Conservation (phyloP, 2,329 filamentous ascomycete genomes). For the Alternaria arborescens region DNA sequence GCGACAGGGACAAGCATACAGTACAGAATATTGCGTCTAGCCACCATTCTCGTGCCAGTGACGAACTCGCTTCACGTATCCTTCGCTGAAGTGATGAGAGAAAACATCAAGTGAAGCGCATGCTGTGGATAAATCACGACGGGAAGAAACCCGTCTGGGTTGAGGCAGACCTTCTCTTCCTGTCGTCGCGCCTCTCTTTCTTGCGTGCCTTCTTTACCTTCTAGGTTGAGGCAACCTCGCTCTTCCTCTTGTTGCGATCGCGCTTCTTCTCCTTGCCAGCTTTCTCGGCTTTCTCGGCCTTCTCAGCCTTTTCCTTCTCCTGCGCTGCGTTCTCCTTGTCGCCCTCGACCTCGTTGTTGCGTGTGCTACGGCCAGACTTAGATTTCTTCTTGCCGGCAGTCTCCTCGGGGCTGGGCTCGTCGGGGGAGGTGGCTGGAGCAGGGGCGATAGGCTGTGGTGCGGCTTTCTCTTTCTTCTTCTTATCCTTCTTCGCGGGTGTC, state of each 20-base stretch:
- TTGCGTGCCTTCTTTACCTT: constrained; percentile 13
- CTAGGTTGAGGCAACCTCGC: constrained; percentile 39
- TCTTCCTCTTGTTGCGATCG: constrained; percentile 47
- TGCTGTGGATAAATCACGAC: not conserved
- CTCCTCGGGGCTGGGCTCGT: constrained; percentile 45
- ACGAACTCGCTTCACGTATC: not conserved
- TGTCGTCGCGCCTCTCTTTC: constrained; percentile 46
- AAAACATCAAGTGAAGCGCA: not conserved
- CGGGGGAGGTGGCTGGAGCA: constrained; percentile 29
- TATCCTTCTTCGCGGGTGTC: constrained; percentile 45
- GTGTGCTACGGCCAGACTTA: constrained; percentile 43
- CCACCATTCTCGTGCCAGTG: not conserved
- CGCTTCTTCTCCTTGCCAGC: constrained; percentile 42
- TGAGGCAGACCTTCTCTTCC: constrained; percentile 42
- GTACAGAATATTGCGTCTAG: not conserved
- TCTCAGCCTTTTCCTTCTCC: constrained; percentile 16
- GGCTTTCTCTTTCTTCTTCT: constrained; percentile 45
- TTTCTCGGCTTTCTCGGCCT: constrained; percentile 10
- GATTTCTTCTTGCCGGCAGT: constrained; percentile 47
- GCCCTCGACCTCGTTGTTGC: constrained; percentile 42
- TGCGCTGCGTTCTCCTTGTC: constrained; percentile 38
- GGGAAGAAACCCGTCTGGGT: constrained; percentile 19
- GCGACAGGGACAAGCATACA: not conserved
- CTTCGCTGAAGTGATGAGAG: not conserved
- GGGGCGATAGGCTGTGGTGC: constrained; percentile 38